Evolutionary conservation across 768 basidiomycete genomes (phyloP).

Genomic region (Calocybe indica): DNA sequence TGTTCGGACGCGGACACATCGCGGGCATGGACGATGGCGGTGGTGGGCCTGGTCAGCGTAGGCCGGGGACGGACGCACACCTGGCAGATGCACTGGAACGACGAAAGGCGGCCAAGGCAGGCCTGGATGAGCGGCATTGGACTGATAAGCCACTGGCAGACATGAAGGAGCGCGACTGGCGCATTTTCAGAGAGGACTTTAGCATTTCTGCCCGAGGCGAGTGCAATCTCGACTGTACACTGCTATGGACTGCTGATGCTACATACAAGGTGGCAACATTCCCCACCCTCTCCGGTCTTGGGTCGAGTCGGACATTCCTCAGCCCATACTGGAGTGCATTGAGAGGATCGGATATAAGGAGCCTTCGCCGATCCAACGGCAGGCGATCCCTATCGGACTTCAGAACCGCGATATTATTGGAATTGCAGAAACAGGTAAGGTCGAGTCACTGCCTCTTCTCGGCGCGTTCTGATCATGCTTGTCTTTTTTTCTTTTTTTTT

Average conservation of each 20-base stretch:
- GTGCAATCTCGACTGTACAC: slow-evolving; percentile 12
- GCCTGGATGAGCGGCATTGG: slow-evolving; percentile 96
- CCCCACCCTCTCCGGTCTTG: slow-evolving; percentile 92
- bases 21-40: slow-evolving; percentile 86
- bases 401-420: slow-evolving; percentile 97
- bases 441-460: background rate
- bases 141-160: slow-evolving; percentile 87
- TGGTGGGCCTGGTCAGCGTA: slow-evolving; percentile 33
- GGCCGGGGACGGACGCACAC: slow-evolving; percentile 32
- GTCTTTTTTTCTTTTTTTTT: slow-evolving; percentile 4
- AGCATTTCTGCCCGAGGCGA: slow-evolving; percentile 88
- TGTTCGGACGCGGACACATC: slow-evolving; percentile 81
- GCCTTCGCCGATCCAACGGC: slow-evolving; percentile 93
- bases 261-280: slow-evolving; percentile 72
- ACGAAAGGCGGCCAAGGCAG: slow-evolving; percentile 71
- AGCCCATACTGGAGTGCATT: slow-evolving; percentile 73
- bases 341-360: slow-evolving; percentile 95
- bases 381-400: slow-evolving; percentile 98
- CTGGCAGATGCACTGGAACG: slow-evolving; percentile 82
- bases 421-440: slow-evolving; percentile 92
- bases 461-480: background rate
- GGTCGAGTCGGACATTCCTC: slow-evolving; percentile 82
- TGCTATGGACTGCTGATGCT: slow-evolving; percentile 1
- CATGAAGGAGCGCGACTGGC: slow-evolving; percentile 98
- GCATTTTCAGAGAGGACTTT: slow-evolving; percentile 98